Base-by-base conservation (phyloP, 352 stramenopile species). In the Saprolegnia diclina region DNA sequence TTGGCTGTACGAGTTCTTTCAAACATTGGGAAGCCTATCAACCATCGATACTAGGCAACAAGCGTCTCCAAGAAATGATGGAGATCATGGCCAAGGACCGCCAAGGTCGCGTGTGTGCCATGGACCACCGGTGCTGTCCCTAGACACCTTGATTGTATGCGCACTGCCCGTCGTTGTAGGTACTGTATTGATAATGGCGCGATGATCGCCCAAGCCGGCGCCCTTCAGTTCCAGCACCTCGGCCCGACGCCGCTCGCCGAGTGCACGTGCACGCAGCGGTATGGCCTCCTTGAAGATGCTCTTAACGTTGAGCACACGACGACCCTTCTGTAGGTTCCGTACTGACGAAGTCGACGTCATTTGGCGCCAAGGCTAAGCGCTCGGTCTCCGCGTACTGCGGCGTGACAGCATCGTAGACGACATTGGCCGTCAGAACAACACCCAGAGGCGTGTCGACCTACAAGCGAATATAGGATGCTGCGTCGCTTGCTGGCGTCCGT, bases 181-280 rank as follows among this genome's bases (percentile, higher is more conserved):
- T 99, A 99, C 85, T 99, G 97, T 73, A 98, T 99, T 72, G 98
- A 99, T 81, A 99, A 99, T 77, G 98, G 98, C 9, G 97, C 96
- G 7, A 99, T 99, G 98, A 99, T 99, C 76, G 97, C 97, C 26
- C 97, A 99, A 80, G 98, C 97, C 19, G 98, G 97, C 22, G 97
- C 99, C 18, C 90, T 99, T 53, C 87, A 97, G 62, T 98, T 98
- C 70, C 94, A 99, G 76, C 96, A 98, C 77, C 95, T 96, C 44
- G 79, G 88, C 16, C 81, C 77, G 5, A 98, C 95, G 6, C 73
- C 86, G 4, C 65, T 99, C 29, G 72, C 91, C 22, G 97, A 99
- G 4, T 96, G 88, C 50, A 91, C 85, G 18, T 98, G 93, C 74
- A 98, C 89, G 32, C 96, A 99, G 79, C 79, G 97, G 88, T 91